These are phyloP conservation scores for Medicago arabica DNA, from an alignment of 306 rosid genomes.

Conservation along the genomic window DNA sequence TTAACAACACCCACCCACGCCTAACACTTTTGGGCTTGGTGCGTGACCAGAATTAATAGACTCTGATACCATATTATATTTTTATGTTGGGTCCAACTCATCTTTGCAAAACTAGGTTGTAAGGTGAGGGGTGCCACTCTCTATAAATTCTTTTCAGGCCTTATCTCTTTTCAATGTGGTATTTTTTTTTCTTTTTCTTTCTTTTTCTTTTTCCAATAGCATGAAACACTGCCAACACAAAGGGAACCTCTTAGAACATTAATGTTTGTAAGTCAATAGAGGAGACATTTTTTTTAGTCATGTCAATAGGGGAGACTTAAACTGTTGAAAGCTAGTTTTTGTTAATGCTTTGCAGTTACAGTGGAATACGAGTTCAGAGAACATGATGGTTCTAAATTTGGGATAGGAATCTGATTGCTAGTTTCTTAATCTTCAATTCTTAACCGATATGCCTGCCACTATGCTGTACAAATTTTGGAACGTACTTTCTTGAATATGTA, in stretches of 20 bases:
- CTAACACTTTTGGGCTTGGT: no score
- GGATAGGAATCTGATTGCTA: constrained; percentile 4
- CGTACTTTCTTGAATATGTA: constrained; percentile 10
- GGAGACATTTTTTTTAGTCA: background rate
- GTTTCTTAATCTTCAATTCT: background rate
- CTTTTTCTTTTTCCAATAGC: background rate
- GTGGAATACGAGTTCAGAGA: constrained; percentile 22
- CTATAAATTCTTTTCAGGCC: background rate
- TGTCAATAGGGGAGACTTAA: background rate
- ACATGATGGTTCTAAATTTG: constrained; percentile 26
- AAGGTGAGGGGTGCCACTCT: background rate
- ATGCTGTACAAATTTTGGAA: constrained; percentile 8
- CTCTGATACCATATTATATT: no score
- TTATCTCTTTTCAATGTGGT: background rate
- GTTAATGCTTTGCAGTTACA: constrained; percentile 22
- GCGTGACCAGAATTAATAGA: no score
- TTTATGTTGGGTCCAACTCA: no score
- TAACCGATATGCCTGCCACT: background rate
- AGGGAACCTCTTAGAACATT: constrained; percentile 2
- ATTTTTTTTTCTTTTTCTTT: background rate
- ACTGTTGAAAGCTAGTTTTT: background rate
- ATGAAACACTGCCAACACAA: constrained; percentile 10
- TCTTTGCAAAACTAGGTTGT: no score
- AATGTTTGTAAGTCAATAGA: no score
- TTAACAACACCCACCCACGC: no score